These are phyloP conservation scores for Talaromyces ruber DNA, from an alignment of 495 filamentous ascomycete genomes.

Conservation along the genomic window DNA sequence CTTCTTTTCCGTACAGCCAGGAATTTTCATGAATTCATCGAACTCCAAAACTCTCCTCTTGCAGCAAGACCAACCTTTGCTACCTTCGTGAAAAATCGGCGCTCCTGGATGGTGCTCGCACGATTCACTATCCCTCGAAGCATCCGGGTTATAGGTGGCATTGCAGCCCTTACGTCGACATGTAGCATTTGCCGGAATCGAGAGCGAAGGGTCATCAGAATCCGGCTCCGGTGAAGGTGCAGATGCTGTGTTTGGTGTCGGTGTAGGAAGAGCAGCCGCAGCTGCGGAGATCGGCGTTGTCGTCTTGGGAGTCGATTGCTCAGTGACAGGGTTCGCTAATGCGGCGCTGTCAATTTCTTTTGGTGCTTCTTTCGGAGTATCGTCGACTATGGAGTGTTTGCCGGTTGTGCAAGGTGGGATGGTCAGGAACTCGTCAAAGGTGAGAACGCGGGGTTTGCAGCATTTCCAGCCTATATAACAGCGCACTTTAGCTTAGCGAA, in stretches of 20 bases:
- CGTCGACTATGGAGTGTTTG: slow-evolving; percentile 82
- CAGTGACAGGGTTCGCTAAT: slow-evolving; percentile 11
- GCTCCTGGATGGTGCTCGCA: slow-evolving; percentile 81
- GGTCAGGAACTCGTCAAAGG: slow-evolving; percentile 95
- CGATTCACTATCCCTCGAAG: slow-evolving; percentile 59
- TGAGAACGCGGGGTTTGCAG: slow-evolving; percentile 95
- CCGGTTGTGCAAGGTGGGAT: slow-evolving; percentile 93
- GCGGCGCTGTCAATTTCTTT: slow-evolving; percentile 20
- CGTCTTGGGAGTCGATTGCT: slow-evolving; percentile 22
- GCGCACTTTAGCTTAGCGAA: background rate
- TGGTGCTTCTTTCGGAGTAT: slow-evolving; percentile 51
- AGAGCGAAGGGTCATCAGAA: slow-evolving; percentile 67
- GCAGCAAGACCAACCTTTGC: slow-evolving; percentile 95
- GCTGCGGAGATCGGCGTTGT: slow-evolving; percentile 38
- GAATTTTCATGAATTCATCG: slow-evolving; percentile 93
- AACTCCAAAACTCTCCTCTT: slow-evolving; percentile 93
- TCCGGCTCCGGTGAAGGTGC: slow-evolving; percentile 72
- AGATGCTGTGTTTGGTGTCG: slow-evolving; percentile 47
- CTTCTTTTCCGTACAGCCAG: slow-evolving; percentile 75
- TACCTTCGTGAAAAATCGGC: slow-evolving; percentile 93
- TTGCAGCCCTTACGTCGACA: slow-evolving; percentile 76
- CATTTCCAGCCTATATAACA: slow-evolving; percentile 83
- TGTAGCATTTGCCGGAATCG: slow-evolving; percentile 60
- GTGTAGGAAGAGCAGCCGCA: slow-evolving; percentile 42
- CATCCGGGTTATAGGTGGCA: slow-evolving; percentile 48